Conservation (phyloP, 345 rosid species). For the Salix purpurea region DNA sequence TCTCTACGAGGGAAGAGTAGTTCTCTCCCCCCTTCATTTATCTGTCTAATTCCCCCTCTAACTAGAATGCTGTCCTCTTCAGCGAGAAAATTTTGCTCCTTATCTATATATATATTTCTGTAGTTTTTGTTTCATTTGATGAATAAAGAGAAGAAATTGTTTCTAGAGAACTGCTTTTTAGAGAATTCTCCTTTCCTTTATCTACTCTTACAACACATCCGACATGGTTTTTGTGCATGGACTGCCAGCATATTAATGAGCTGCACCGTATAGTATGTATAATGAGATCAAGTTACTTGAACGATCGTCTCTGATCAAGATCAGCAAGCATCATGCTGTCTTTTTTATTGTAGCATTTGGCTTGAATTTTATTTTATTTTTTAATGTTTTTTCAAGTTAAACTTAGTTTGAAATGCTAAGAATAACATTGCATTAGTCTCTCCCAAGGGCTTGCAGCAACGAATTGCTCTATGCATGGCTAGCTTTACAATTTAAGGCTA, state of each 20-base stretch:
- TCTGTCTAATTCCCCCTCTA: background rate
- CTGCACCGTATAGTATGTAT: background rate
- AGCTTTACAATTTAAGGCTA: no score
- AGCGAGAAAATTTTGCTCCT: background rate
- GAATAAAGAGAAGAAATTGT: background rate
- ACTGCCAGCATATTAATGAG: background rate
- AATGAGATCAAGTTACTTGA: background rate
- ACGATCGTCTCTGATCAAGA: background rate
- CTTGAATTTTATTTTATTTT: no score
- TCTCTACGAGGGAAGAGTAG: background rate
- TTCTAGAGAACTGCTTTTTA: background rate
- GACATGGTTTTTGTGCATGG: background rate
- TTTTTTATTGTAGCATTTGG: no score
- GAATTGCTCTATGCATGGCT: no score
- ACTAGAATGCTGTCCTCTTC: background rate
- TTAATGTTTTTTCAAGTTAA: no score
- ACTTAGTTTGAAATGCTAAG: no score
- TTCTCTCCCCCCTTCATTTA: background rate
- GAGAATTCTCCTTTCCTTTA: background rate
- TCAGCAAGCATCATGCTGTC: no score
- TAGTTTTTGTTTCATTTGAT: background rate
- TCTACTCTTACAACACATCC: background rate
- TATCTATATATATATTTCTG: background rate
- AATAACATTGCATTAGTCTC: no score
- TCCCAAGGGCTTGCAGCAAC: no score